A percentile compares a stretch with the other conserved stretches of the same genome.
Evolutionary conservation across 2,329 filamentous ascomycete genomes (phyloP).

Genomic region (Metarhizium robertsii): DNA sequence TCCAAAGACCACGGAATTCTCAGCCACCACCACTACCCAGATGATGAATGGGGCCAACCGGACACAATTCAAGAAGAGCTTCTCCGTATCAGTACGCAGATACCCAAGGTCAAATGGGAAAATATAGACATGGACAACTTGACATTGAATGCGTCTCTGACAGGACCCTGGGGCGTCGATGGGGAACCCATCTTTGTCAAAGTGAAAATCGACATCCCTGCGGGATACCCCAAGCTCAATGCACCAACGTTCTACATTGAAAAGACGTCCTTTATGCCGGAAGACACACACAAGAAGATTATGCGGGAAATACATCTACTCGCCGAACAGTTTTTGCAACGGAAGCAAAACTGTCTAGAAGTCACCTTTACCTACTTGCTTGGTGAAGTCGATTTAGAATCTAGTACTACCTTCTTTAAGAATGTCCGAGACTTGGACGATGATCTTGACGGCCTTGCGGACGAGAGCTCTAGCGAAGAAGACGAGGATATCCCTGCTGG

Average conservation of each 20-base stretch:
- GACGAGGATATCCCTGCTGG: slow-evolving; percentile 47
- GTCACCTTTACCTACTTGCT: slow-evolving; percentile 54
- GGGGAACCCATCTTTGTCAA: slow-evolving; percentile 52
- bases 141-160: slow-evolving; percentile 49
- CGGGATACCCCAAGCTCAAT: slow-evolving; percentile 47
- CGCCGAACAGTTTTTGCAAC: slow-evolving; percentile 43
- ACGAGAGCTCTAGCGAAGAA: slow-evolving; percentile 80
- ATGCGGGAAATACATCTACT: slow-evolving; percentile 48
- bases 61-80: slow-evolving; percentile 58
- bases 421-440: slow-evolving; percentile 55
- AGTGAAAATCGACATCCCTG: slow-evolving; percentile 50
- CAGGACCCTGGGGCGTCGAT: slow-evolving; percentile 53
- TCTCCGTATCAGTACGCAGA: slow-evolving; percentile 49
- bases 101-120: slow-evolving; percentile 56
- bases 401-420: slow-evolving; percentile 52
- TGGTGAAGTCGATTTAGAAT: slow-evolving; percentile 52
- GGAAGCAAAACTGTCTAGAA: slow-evolving; percentile 53
- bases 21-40: slow-evolving; percentile 38
- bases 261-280: slow-evolving; percentile 53
- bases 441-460: slow-evolving; percentile 45
- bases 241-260: slow-evolving; percentile 52
- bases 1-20: slow-evolving; percentile 44
- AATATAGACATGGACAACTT: slow-evolving; percentile 54
- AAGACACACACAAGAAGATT: slow-evolving; percentile 40
- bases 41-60: slow-evolving; percentile 50